These are phyloP conservation scores for Neurospora sp. DNA, from an alignment of 495 filamentous ascomycete genomes.

Conservation along the genomic window DNA sequence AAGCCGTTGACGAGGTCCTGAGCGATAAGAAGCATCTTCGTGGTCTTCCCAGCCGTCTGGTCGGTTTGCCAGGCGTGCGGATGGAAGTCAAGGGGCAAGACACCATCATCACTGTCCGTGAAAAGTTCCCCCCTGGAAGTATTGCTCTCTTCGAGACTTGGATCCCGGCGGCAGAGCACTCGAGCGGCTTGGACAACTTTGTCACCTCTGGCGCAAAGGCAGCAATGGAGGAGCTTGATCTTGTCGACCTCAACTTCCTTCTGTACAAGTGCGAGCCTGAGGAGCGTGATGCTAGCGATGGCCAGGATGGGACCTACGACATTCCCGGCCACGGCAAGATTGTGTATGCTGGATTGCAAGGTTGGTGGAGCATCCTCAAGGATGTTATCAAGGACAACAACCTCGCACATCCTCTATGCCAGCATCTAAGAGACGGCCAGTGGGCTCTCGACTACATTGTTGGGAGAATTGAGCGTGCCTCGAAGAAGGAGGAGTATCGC, in stretches of 20 bases:
- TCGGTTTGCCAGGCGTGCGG: conserved; percentile 57
- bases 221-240: conserved; percentile 60
- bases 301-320: conserved; percentile 74
- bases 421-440: conserved; percentile 81
- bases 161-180: conserved; percentile 76
- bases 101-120: conserved; percentile 71
- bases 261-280: conserved; percentile 90
- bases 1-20: conserved; percentile 50
- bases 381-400: conserved; percentile 81
- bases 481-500: conserved; percentile 47
- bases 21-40: conserved; percentile 59
- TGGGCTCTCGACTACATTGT: conserved; percentile 93
- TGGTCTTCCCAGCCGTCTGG: conserved; percentile 72
- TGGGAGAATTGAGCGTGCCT: conserved; percentile 62
- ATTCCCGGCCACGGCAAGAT: conserved; percentile 76
- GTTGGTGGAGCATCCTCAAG: conserved; percentile 93
- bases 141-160: conserved; percentile 94
- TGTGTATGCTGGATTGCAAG: conserved; percentile 93
- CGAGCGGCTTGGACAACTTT: conserved; percentile 68
- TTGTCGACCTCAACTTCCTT: conserved; percentile 83
- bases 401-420: conserved; percentile 83
- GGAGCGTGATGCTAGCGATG: conserved; percentile 70
- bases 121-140: conserved; percentile 79
- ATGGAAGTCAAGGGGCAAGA: conserved; percentile 58
- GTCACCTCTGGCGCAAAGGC: conserved; percentile 71